Evolutionary conservation across 495 filamentous ascomycete species (phyloP).

Genomic region (Bacidia gigantensis): DNA sequence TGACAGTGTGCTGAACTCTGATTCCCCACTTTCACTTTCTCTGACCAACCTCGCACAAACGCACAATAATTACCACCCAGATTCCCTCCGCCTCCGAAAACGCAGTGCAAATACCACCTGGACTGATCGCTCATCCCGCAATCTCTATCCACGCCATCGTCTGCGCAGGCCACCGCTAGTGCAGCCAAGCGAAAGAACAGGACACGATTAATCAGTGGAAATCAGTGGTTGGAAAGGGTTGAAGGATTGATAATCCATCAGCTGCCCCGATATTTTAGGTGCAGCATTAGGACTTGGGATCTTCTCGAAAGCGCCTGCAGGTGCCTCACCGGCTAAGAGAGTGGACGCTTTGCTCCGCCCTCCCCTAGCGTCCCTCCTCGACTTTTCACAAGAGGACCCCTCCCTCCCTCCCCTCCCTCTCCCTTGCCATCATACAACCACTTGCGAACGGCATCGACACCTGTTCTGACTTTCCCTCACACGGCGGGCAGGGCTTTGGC

Average conservation of each 20-base stretch:
- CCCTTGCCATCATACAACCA: background rate
- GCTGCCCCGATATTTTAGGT: too few species aligned
- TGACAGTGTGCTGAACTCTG: background rate
- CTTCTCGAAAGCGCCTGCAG: conserved; percentile 4
- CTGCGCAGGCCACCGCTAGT: background rate
- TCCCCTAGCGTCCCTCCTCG: background rate
- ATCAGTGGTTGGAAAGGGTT: too few species aligned
- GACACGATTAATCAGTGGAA: too few species aligned
- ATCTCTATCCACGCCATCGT: too few species aligned
- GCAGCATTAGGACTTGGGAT: too few species aligned
- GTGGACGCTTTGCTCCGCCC: background rate
- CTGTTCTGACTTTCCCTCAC: conserved; percentile 5
- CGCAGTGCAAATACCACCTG: too few species aligned
- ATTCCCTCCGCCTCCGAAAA: too few species aligned
- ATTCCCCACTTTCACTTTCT: background rate
- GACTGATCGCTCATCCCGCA: too few species aligned
- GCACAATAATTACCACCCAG: background rate
- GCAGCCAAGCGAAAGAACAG: background rate
- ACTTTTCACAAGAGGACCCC: too few species aligned
- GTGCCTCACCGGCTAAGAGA: background rate
- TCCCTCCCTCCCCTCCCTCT: background rate
- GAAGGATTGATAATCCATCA: conserved; percentile 5
- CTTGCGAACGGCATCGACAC: background rate
- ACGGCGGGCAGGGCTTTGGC: conserved; percentile 13
- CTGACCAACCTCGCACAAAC: background rate